Conservation (phyloP, 176 grass and related monocot species). For the Raddia distichophylla region DNA sequence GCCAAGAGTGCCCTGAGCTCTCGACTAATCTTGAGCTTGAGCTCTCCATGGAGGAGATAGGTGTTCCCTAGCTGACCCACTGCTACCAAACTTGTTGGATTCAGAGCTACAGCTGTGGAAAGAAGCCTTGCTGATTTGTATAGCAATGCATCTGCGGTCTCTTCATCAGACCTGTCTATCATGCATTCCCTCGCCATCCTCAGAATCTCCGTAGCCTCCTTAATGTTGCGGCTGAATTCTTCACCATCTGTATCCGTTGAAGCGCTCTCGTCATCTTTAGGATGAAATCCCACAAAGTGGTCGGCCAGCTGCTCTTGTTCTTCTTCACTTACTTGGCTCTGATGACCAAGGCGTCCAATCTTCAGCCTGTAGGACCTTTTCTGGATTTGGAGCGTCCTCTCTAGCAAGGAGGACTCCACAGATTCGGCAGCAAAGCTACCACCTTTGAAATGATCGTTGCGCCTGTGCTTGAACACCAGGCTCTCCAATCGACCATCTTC, state of each 20-base stretch:
- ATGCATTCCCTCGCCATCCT: constrained; percentile 66
- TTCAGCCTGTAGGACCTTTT: constrained; percentile 68
- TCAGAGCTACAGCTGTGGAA: constrained; percentile 66
- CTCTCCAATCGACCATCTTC: constrained; percentile 47
- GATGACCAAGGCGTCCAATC: constrained; percentile 28
- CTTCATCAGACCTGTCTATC: constrained; percentile 61
- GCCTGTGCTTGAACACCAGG: constrained; percentile 64
- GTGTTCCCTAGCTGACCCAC: constrained; percentile 91
- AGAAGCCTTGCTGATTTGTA: constrained; percentile 79
- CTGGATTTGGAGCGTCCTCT: constrained; percentile 65
- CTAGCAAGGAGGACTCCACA: constrained; percentile 61
- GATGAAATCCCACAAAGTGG: constrained; percentile 14
- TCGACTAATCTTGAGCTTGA: constrained; percentile 88
- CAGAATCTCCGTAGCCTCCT: constrained; percentile 64
- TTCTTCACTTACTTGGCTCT: constrained; percentile 19
- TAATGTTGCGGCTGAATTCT: constrained; percentile 67
- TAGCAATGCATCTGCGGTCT: constrained; percentile 60
- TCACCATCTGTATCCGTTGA: constrained; percentile 41
- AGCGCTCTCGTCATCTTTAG: background rate
- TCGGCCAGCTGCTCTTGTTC: constrained; percentile 1
- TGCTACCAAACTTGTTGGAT: constrained; percentile 68
- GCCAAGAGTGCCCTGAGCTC: constrained; percentile 81
- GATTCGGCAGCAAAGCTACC: constrained; percentile 42
- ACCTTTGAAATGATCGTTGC: constrained; percentile 3
- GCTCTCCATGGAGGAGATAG: constrained; percentile 90